A percentile compares a stretch with the other conserved stretches of the same genome.
These are phyloP conservation scores for Chlorella sp. DNA, from an alignment of 139 green algal genomes.

Conservation along the genomic window DNA sequence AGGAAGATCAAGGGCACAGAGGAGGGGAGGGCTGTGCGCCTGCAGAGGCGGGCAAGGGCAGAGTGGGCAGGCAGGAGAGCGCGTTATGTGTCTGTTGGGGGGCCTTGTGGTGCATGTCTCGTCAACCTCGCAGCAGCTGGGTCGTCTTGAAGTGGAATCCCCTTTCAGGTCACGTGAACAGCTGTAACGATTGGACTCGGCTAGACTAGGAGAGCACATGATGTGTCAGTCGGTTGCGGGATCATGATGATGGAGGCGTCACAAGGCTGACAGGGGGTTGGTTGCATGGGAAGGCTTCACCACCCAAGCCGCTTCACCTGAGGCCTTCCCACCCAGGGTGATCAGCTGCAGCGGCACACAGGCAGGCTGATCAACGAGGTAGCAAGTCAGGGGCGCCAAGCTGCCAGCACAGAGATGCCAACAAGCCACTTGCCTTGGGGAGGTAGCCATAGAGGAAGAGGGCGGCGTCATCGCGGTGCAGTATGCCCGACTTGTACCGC, in stretches of 20 bases:
- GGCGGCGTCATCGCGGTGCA: conserved; percentile 8
- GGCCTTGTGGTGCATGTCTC: too few relatives aligned
- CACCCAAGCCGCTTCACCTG: too few relatives aligned
- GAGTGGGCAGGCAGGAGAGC: background rate
- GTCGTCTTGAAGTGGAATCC: too few relatives aligned
- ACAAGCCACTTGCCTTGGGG: background rate
- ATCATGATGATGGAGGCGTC: too few relatives aligned
- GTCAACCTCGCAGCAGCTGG: too few relatives aligned
- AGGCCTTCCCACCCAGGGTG: background rate
- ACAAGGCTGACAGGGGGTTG: background rate
- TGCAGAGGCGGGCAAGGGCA: background rate
- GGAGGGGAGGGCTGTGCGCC: background rate
- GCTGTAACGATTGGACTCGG: too few relatives aligned
- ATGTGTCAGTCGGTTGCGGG: background rate
- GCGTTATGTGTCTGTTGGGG: background rate
- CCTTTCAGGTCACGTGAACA: too few relatives aligned
- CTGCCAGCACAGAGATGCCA: background rate
- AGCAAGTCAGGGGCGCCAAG: background rate
- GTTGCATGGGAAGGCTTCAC: background rate
- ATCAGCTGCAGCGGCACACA: background rate
- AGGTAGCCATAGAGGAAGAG: conserved; percentile 21
- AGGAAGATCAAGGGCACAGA: conserved; percentile 15
- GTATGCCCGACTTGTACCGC: conserved; percentile 10
- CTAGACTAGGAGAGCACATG: background rate
- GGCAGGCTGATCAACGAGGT: background rate